Evolutionary conservation across 192 early-diverging fungal genomes (phyloP), one percentile per base, ranked within the genome.

Genomic region (Gigaspora rosea): DNA sequence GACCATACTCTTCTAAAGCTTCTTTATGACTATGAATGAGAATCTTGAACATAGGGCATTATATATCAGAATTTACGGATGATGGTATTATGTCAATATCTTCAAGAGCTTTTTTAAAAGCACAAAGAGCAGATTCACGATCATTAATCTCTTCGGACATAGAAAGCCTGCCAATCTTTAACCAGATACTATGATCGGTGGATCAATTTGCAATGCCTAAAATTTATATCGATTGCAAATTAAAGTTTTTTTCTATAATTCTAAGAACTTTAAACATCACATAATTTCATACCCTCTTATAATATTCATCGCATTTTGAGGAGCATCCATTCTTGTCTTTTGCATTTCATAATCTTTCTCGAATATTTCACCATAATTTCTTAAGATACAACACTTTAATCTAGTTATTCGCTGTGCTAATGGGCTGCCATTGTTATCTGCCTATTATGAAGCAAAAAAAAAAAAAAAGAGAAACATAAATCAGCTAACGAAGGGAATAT

Each of bases 311-410:
- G 54, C 71, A 20, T 72, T 57, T 58, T 58, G n/a, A 50, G 52
- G 71, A 15, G 71, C 71, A 56, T 16, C 50, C 10, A 46, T 58
- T 72, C 33, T 58, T 18, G 50, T 46, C 13, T 56, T 58, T 3
- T 57, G 15, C 8, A 22, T 54, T 0, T 57, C 27, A 18, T 58
- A 33, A 3, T 58, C 56, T 3, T 58, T 20, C 20, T 72, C 71
- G 20, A 57, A 72, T 35, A 57, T 46, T 41, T 58, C 35, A 41
- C 52, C 71, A 58, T 72, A 72, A 57, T 72, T 72, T 41, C 48
- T 72, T 18, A 50, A 50, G 12, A 50, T 16, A 50, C 67, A 69
- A 15, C 22, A 69, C 49, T 69, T 69, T 69, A 69, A 50, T 69
- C 47, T 47, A 50, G 67, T 52, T 69, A 69, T 69, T 22, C 67